Percentiles rank a stretch among this genome's conserved stretches.
phyloP scores from a whole-genome alignment of 495 filamentous ascomycete genomes.

The Penicillium riverlandense region DNA sequence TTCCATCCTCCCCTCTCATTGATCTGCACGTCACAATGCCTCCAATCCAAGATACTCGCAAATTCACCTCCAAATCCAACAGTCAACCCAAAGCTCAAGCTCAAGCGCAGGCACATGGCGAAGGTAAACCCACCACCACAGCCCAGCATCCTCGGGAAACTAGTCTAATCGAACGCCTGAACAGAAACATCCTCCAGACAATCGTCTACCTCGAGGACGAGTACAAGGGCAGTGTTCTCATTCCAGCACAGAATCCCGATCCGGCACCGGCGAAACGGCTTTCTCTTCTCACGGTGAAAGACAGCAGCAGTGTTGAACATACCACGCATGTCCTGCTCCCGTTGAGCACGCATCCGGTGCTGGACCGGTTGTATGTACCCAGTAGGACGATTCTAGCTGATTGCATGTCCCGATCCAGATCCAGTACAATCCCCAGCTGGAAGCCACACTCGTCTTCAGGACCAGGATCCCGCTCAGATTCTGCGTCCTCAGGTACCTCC shows the following conservation, averaged over 20 bases:
- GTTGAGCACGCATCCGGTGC: not conserved
- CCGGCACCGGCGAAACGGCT: not conserved
- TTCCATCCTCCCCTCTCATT: not conserved
- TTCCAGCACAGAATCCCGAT: not conserved
- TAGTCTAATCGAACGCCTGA: not conserved
- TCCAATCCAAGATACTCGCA: not conserved
- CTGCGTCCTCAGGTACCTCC: too few relatives aligned
- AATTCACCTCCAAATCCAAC: too few relatives aligned
- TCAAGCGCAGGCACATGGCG: too few relatives aligned
- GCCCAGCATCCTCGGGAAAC: not conserved
- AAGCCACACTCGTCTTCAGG: too few relatives aligned
- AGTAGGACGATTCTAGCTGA: not conserved
- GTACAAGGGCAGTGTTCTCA: not conserved
- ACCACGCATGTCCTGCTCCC: not conserved
- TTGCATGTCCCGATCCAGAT: too few relatives aligned
- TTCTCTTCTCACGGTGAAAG: not conserved
- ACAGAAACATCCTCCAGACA: not conserved
- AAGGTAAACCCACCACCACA: not conserved
- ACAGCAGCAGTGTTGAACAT: not conserved
- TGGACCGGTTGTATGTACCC: not conserved
- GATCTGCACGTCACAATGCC: not conserved
- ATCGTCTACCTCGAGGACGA: not conserved
- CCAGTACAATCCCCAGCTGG: too few relatives aligned
- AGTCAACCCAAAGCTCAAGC: too few relatives aligned
- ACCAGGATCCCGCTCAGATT: too few relatives aligned